phyloP scores from a whole-genome alignment of 768 basidiomycete species.

The Mycena rosella region DNA sequence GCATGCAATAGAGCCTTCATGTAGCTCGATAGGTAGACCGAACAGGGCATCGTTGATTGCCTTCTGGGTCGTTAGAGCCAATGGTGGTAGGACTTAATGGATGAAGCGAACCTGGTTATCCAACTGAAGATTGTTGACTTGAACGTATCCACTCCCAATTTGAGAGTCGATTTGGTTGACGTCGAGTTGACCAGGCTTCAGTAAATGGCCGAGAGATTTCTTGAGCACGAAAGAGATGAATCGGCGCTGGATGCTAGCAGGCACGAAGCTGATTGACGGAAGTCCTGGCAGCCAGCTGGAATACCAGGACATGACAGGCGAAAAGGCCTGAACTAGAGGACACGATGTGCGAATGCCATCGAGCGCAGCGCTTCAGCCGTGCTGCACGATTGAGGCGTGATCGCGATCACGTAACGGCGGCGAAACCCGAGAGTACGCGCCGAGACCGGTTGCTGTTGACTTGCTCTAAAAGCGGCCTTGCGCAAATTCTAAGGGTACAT shows the following conservation, averaged over 20 bases:
- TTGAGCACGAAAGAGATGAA: slow-evolving; percentile 92
- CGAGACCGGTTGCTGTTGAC: too few species aligned
- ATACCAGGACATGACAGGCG: slow-evolving; percentile 64
- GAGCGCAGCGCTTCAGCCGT: not conserved
- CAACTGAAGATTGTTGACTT: slow-evolving; percentile 86
- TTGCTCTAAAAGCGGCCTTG: too few species aligned
- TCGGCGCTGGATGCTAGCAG: slow-evolving; percentile 83
- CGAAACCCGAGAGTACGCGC: too few species aligned
- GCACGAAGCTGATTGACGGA: slow-evolving; percentile 76
- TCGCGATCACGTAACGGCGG: too few species aligned
- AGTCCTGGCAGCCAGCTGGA: slow-evolving; percentile 72
- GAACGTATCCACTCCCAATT: slow-evolving; percentile 91
- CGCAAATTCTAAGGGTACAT: too few species aligned
- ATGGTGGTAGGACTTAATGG: slow-evolving; percentile 32
- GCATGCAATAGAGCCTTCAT: slow-evolving; percentile 79
- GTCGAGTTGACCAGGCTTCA: slow-evolving; percentile 92
- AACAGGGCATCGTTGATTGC: slow-evolving; percentile 81
- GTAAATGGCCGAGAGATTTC: slow-evolving; percentile 84
- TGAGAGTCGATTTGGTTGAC: slow-evolving; percentile 90
- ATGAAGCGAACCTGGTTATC: slow-evolving; percentile 71
- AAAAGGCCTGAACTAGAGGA: slow-evolving; percentile 4
- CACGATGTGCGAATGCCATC: slow-evolving; percentile 22
- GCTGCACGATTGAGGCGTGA: too few species aligned
- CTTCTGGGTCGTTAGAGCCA: slow-evolving; percentile 52
- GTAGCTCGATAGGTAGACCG: slow-evolving; percentile 74